Percentiles rank a stretch among this genome's conserved stretches.
Evolutionary conservation across 495 filamentous ascomycete genomes (phyloP).

Genomic region (Elasticomyces elasticus): DNA sequence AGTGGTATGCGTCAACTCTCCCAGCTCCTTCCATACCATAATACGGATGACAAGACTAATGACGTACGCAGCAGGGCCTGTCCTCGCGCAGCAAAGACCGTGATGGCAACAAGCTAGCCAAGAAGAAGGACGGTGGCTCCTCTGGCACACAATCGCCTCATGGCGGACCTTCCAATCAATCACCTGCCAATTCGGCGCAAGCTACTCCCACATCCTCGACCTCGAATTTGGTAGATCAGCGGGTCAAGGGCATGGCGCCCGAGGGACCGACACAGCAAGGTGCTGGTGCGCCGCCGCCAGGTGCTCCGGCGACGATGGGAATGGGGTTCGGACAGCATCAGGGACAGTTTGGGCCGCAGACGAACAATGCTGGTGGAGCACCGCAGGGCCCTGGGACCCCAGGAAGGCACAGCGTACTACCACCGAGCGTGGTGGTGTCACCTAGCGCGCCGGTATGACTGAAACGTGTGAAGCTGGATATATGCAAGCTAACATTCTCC

Average conservation of each 20-base stretch:
- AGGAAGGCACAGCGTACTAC: slow-evolving; percentile 30
- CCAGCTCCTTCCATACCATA: slow-evolving; percentile 20
- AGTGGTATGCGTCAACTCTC: slow-evolving; percentile 63
- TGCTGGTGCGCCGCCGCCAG: slow-evolving; percentile 10
- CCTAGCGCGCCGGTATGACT: slow-evolving; percentile 70
- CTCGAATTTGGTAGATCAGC: slow-evolving; percentile 71
- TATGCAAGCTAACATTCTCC: slow-evolving; percentile 23
- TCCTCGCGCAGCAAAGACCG: slow-evolving; percentile 85
- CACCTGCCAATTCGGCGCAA: slow-evolving; percentile 52
- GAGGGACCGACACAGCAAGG: slow-evolving; percentile 37
- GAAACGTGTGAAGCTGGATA: too few relatives aligned
- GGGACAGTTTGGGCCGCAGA: slow-evolving; percentile 4
- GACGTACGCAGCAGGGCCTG: slow-evolving; percentile 56
- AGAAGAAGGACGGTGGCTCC: slow-evolving; percentile 75
- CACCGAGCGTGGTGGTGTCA: slow-evolving; percentile 90
- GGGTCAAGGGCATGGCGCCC: slow-evolving; percentile 69
- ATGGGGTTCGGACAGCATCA: slow-evolving; percentile 3
- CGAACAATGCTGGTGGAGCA: slow-evolving; percentile 19
- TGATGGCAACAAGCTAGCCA: slow-evolving; percentile 69
- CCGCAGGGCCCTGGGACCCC: slow-evolving; percentile 38
- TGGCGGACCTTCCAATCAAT: slow-evolving; percentile 47
- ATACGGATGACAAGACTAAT: slow-evolving; percentile 7
- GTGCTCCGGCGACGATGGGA: slow-evolving; percentile 4
- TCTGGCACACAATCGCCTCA: slow-evolving; percentile 71
- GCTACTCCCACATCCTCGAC: slow-evolving; percentile 59